A percentile compares a stretch with the other conserved stretches of the same genome.
These are phyloP conservation scores for Aspergillus kassunensis DNA, from an alignment of 495 filamentous ascomycete genomes.

Conservation along the genomic window DNA sequence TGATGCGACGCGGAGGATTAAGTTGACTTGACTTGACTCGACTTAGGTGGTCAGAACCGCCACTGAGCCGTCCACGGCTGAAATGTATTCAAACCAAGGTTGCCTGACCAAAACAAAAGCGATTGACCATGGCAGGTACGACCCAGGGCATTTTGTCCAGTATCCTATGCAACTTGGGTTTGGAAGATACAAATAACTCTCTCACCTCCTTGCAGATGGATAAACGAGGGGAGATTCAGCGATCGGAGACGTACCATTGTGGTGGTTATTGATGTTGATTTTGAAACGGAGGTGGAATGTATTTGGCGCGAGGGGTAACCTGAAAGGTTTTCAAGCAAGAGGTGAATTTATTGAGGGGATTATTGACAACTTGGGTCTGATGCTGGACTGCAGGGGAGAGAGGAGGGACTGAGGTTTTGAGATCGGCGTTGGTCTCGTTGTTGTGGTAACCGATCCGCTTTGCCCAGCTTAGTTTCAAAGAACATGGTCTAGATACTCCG, in stretches of 20 bases:
- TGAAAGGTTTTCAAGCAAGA: not conserved
- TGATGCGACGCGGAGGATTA: not conserved
- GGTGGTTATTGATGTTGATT: not conserved
- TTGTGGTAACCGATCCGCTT: constrained; percentile 17
- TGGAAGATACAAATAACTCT: no score
- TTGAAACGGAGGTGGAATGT: constrained; percentile 7
- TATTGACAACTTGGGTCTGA: not conserved
- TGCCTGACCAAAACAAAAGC: not conserved
- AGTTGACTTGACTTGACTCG: no score
- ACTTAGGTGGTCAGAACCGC: constrained; percentile 6
- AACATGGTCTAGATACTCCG: no score
- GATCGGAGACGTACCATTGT: constrained; percentile 13
- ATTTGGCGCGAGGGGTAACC: not conserved
- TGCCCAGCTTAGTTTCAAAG: no score
- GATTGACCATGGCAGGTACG: not conserved
- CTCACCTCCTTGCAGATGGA: constrained; percentile 5
- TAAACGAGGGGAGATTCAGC: constrained; percentile 1
- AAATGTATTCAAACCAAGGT: not conserved
- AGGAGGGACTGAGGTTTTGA: constrained; percentile 1
- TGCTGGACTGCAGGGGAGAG: constrained; percentile 12
- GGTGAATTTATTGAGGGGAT: not conserved
- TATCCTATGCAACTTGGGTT: no score
- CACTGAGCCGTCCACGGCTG: constrained; percentile 6
- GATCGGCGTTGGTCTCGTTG: constrained; percentile 5
- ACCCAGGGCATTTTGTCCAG: not conserved